Conservation (phyloP, 768 basidiomycete genomes). For the Ramaria sp. region DNA sequence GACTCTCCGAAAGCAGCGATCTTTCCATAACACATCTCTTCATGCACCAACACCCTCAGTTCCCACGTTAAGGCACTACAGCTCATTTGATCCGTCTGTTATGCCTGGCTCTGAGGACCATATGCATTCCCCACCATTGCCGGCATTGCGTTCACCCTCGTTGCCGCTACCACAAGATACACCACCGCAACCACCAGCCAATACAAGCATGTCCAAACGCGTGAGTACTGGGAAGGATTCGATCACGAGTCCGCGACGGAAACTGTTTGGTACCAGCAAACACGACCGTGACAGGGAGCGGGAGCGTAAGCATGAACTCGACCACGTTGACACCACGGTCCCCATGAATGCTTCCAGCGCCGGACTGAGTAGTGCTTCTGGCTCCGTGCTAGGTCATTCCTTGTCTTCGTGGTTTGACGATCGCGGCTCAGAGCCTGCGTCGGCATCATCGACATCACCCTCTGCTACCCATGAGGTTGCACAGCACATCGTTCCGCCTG, state of each 20-base stretch:
- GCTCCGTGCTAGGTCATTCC: not conserved
- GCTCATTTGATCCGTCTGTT: not conserved
- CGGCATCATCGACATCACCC: not conserved
- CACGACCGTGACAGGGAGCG: not conserved
- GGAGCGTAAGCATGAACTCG: not conserved
- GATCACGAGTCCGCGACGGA: not conserved
- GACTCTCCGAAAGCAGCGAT: slow-evolving; percentile 3
- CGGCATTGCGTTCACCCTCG: not conserved
- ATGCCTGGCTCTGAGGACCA: too few relatives aligned
- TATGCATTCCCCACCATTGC: not conserved
- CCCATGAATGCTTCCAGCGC: not conserved
- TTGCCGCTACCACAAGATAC: not conserved
- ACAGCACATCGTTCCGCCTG: slow-evolving; percentile 3
- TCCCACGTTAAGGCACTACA: slow-evolving; percentile 1
- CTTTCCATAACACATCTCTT: slow-evolving; percentile 4
- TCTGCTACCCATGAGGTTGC: not conserved
- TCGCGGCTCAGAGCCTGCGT: too few relatives aligned
- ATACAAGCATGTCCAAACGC: not conserved
- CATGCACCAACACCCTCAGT: not conserved
- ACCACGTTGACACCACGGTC: not conserved
- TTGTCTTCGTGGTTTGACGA: not conserved
- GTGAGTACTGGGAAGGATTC: not conserved
- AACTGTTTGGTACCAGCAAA: not conserved
- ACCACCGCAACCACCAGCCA: not conserved
- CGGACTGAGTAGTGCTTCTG: too few relatives aligned